Conservation (phyloP, 371 early-diverging fungal species). For the Massospora cicadina region DNA sequence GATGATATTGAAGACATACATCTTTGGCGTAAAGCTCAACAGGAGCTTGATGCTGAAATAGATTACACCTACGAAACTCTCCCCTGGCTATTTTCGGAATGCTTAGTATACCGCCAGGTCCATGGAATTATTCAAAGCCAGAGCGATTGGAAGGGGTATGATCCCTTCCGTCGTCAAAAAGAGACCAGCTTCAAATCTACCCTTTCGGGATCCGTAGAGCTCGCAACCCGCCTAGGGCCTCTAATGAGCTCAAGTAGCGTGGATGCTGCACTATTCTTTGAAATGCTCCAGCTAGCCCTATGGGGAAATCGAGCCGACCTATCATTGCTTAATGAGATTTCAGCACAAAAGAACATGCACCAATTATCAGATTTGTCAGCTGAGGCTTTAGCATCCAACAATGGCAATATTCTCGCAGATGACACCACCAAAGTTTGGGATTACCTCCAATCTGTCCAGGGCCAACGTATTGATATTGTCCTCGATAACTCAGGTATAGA, state of each 20-base stretch:
- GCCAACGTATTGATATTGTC: conserved; percentile 51
- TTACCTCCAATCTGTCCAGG: conserved; percentile 18
- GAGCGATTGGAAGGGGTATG: conserved; percentile 40
- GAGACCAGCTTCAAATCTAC: conserved; percentile 40
- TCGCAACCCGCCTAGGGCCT: conserved; percentile 21
- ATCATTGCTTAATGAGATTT: conserved; percentile 53
- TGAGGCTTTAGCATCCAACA: conserved; percentile 18
- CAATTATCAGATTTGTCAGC: conserved; percentile 33
- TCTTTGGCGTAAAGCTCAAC: conserved; percentile 37
- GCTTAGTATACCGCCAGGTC: conserved; percentile 67
- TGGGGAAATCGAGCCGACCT: conserved; percentile 88
- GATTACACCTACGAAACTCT: conserved; percentile 41
- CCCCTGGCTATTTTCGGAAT: conserved; percentile 65
- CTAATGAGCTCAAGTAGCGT: conserved; percentile 14
- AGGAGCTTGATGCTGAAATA: conserved; percentile 26
- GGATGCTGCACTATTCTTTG: conserved; percentile 36
- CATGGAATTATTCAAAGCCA: conserved; percentile 35
- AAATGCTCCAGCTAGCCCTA: conserved; percentile 49
- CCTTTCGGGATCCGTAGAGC: conserved; percentile 31
- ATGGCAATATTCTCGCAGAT: conserved; percentile 25
- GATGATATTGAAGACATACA: conserved; percentile 34
- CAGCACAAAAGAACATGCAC: conserved; percentile 35
- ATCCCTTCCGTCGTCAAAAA: conserved; percentile 58
- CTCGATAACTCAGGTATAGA: conserved; percentile 66
- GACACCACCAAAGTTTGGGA: neutral